phyloP scores from a whole-genome alignment of 371 early-diverging fungal species.

The Mucor plumbeus region DNA sequence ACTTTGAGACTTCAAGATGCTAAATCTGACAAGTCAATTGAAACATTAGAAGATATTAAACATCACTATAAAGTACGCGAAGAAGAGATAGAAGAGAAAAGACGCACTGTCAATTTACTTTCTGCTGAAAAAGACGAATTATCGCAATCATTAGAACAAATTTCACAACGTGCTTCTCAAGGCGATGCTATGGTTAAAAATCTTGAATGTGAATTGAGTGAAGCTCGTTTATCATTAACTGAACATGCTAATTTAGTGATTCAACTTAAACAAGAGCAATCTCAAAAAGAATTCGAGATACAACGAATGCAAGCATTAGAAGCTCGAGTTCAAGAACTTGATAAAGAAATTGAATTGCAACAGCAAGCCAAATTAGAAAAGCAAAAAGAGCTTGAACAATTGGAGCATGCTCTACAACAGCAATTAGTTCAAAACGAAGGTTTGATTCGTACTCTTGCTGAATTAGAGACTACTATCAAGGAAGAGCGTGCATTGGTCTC shows the following conservation, averaged over 20 bases:
- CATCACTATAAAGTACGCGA: conserved; percentile 33
- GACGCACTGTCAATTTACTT: conserved; percentile 25
- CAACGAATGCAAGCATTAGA: conserved; percentile 28
- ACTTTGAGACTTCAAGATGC: conserved; percentile 40
- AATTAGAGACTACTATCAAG: conserved; percentile 24
- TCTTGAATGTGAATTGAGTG: conserved; percentile 21
- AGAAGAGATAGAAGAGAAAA: conserved; percentile 39
- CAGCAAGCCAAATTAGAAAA: conserved; percentile 12
- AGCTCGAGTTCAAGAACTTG: conserved; percentile 29
- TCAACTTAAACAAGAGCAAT: conserved; percentile 17
- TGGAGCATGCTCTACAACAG: conserved; percentile 8
- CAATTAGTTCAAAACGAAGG: conserved; percentile 16
- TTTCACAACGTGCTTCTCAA: conserved; percentile 30
- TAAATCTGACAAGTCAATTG: conserved; percentile 36
- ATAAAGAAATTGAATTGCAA: conserved; percentile 26
- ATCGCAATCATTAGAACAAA: conserved; percentile 22
- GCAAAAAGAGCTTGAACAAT: conserved; percentile 12
- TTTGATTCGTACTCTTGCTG: conserved; percentile 23
- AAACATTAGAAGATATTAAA: conserved; percentile 40
- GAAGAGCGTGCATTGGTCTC: conserved; percentile 31
- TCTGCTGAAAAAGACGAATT: conserved; percentile 33
- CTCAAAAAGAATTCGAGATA: conserved; percentile 21
- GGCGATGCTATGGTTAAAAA: conserved; percentile 23
- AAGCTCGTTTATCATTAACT: conserved; percentile 14
- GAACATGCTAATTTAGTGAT: conserved; percentile 7